These are phyloP conservation scores for Cladosporium colombiae DNA, from an alignment of 2,329 filamentous ascomycete genomes.

Conservation along the genomic window DNA sequence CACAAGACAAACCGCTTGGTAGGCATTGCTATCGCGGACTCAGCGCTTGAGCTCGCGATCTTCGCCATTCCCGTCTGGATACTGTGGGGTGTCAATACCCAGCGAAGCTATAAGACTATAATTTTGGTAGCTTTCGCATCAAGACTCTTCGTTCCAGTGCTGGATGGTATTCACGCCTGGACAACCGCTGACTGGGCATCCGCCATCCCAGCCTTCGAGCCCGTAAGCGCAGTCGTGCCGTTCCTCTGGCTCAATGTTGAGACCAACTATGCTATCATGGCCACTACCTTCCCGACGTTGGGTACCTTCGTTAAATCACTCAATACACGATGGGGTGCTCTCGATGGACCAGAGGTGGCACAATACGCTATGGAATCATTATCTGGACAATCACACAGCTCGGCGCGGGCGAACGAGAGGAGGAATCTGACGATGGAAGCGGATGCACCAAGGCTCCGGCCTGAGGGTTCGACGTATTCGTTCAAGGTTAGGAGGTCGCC, in stretches of 20 bases:
- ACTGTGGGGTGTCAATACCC: constrained; percentile 27
- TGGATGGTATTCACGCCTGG: not conserved
- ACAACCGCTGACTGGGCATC: constrained; percentile 1
- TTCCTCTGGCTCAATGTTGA: constrained; percentile 31
- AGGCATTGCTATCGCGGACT: constrained; percentile 28
- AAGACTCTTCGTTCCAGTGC: constrained; percentile 19
- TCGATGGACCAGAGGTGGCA: constrained; percentile 24
- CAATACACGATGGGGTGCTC: constrained; percentile 30
- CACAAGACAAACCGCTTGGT: constrained; percentile 24
- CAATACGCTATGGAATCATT: constrained; percentile 15
- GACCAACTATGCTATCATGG: constrained; percentile 31
- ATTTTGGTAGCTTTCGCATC: constrained; percentile 29
- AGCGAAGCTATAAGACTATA: constrained; percentile 24
- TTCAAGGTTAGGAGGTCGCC: constrained; percentile 11
- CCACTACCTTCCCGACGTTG: constrained; percentile 28
- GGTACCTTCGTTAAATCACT: constrained; percentile 31
- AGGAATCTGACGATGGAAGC: not conserved
- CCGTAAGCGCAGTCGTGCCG: constrained; percentile 25
- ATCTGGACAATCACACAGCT: not conserved
- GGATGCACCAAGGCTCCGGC: not conserved
- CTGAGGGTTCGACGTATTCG: constrained; percentile 9
- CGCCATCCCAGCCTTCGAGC: constrained; percentile 22
- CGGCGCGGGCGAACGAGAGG: not conserved
- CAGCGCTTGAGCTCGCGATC: constrained; percentile 26
- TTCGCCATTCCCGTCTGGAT: constrained; percentile 30